Evolutionary conservation across 148 eudicot genomes (phyloP).

Genomic region (Fagopyrum esculentum): DNA sequence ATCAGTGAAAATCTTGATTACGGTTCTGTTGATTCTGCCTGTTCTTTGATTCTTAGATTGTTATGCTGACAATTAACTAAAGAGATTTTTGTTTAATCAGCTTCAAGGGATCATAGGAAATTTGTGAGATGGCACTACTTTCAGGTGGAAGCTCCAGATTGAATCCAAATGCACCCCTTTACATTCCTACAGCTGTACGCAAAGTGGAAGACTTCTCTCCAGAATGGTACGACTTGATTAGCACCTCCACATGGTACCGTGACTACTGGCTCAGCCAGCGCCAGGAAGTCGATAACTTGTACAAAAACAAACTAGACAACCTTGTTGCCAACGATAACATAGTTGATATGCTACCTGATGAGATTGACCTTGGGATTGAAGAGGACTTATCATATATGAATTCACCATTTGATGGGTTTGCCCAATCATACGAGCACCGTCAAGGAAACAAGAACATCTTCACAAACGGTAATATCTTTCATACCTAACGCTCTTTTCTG

Average conservation of each 20-base stretch:
- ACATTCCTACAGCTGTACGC: conserved; percentile 78
- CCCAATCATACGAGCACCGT: conserved; percentile 42
- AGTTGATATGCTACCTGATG: conserved; percentile 69
- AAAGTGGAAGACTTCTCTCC: conserved; percentile 92
- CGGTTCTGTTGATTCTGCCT: background rate
- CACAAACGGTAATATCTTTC: conserved; percentile 29
- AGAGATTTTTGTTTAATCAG: background rate
- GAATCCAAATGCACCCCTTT: conserved; percentile 92
- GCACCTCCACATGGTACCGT: conserved; percentile 73
- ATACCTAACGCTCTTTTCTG: conserved; percentile 39
- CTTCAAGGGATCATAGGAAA: background rate
- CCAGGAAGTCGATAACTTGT: conserved; percentile 52
- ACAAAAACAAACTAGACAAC: conserved; percentile 29
- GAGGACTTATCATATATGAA: conserved; percentile 70
- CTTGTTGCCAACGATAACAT: conserved; percentile 26
- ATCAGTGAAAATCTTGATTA: background rate
- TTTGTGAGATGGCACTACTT: conserved; percentile 53
- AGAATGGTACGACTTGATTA: conserved; percentile 86
- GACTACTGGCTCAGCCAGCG: conserved; percentile 91
- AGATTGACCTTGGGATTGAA: conserved; percentile 69
- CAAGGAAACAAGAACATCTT: conserved; percentile 33
- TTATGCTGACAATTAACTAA: background rate
- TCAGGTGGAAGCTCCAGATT: conserved; percentile 63
- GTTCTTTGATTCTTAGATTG: background rate
- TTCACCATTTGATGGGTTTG: conserved; percentile 80